Percentiles rank a stretch among this genome's conserved stretches.
Evolutionary conservation across 2,329 filamentous ascomycete genomes (phyloP).

Genomic region (Colletotrichum simmondsii): DNA sequence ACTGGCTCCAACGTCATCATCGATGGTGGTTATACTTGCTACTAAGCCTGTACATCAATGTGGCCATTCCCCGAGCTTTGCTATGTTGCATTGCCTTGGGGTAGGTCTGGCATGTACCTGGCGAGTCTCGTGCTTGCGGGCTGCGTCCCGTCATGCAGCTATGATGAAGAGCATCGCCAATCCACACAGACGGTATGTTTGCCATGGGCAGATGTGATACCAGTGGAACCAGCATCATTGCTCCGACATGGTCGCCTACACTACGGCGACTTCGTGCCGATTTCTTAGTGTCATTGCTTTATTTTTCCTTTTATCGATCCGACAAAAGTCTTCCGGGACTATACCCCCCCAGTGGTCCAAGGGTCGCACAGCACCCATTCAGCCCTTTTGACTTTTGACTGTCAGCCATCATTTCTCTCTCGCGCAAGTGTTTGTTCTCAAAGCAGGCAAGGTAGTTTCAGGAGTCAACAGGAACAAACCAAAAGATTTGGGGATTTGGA

Average conservation of each 20-base stretch:
- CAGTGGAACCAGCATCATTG: slow-evolving; percentile 15
- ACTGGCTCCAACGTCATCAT: slow-evolving; percentile 80
- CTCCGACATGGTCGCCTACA: slow-evolving; percentile 22
- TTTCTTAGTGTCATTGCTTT: slow-evolving; percentile 25
- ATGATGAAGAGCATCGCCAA: slow-evolving; percentile 15
- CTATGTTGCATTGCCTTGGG: background rate
- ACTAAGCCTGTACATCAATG: slow-evolving; percentile 48
- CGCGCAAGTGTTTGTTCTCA: slow-evolving; percentile 3
- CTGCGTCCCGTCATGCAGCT: background rate
- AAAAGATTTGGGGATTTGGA: slow-evolving; percentile 5
- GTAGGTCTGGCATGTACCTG: background rate
- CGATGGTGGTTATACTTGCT: slow-evolving; percentile 76
- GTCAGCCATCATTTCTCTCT: background rate
- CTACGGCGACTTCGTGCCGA: slow-evolving; percentile 34
- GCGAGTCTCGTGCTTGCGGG: background rate
- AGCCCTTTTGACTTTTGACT: background rate
- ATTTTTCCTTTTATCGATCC: background rate
- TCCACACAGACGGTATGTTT: slow-evolving; percentile 25
- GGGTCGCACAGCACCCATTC: slow-evolving; percentile 10
- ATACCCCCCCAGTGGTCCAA: slow-evolving; percentile 25
- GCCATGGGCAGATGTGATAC: slow-evolving; percentile 14
- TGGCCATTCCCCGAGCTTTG: background rate
- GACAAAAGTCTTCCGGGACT: slow-evolving; percentile 10
- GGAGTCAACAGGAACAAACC: slow-evolving; percentile 25
- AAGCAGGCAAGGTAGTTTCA: slow-evolving; percentile 30